Evolutionary conservation across 192 early-diverging fungal species (phyloP), one percentile per base, ranked within the genome.

Genomic region (Linderina pennispora): DNA sequence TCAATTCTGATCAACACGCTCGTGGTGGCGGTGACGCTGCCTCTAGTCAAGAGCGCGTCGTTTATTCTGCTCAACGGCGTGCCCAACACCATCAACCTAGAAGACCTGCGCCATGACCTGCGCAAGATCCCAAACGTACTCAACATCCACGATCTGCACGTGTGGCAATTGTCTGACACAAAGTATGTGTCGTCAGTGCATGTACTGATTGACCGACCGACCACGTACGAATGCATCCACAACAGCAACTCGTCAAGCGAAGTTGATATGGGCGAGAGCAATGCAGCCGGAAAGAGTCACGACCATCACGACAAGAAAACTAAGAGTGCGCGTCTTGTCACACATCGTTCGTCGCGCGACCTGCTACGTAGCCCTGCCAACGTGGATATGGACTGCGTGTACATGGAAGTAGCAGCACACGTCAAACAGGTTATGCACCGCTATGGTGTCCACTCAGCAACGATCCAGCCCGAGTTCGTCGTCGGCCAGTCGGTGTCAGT

Each of bases 381-480:
- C 2, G 62, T 72, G 8, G 68, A 72, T 33, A 72, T 72, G 46
- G 53, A 80, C 39, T 72, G 68, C 24, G 26, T 72, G 56, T 93
- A 89, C 48, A 87, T 87, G 82, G 56, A 60, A 6, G 68, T 94
- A 18, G 84, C 87, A 4, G 48, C 75, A 14, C 43, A 71, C 10
- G 80, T 96, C 54, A 88, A 91, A 73, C 56, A 50, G n/a, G 58
- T 83, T 16, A 77, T 97, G 68, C 91, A 94, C 53, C 45, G 55
- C 2, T 68, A 80, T 45, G 91, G 91, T 11, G 73, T 97, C 25
- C 93, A 97, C 54, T 86, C 85, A 17, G 87, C 86, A 1, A 94
- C 91, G 2, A 84, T 96, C 33, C 92, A 96, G 65, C 91, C 90
- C 13, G 92, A 96, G 65, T 91, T 91, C 75, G 74, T 84, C 6